Conservation (phyloP, 2,329 filamentous ascomycete genomes). For the Claviceps sorghi region DNA sequence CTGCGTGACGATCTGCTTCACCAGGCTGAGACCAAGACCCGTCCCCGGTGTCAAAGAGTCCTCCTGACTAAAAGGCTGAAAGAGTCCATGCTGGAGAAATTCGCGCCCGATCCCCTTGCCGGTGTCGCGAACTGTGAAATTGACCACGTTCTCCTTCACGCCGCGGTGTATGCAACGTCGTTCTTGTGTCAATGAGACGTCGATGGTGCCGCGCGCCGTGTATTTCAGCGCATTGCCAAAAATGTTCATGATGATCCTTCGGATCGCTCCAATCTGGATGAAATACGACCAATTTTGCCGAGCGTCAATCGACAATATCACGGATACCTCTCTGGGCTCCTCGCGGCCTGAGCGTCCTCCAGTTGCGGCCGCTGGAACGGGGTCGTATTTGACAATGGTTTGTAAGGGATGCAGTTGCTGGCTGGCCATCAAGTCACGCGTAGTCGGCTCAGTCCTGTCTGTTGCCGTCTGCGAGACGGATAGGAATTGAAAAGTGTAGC, state of each 20-base stretch:
- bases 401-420: slow-evolving; percentile 24
- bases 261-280: slow-evolving; percentile 35
- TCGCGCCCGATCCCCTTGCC: slow-evolving; percentile 51
- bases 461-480: slow-evolving; percentile 10
- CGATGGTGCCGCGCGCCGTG: slow-evolving; percentile 24
- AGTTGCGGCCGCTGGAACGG: not conserved
- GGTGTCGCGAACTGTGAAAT: slow-evolving; percentile 43
- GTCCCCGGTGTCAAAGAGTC: slow-evolving; percentile 43
- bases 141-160: slow-evolving; percentile 10
- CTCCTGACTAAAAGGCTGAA: slow-evolving; percentile 49
- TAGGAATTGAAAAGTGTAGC: slow-evolving; percentile 24
- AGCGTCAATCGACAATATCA: slow-evolving; percentile 24
- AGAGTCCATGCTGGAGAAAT: slow-evolving; percentile 44
- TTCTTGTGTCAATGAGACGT: slow-evolving; percentile 14
- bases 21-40: slow-evolving; percentile 51
- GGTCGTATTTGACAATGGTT: slow-evolving; percentile 18
- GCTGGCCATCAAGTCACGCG: slow-evolving; percentile 8
- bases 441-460: slow-evolving; percentile 2
- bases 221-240: slow-evolving; percentile 51
- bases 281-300: slow-evolving; percentile 35
- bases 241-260: slow-evolving; percentile 46
- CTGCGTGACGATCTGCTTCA: slow-evolving; percentile 42
- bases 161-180: not conserved
- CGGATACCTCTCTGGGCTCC: slow-evolving; percentile 12
- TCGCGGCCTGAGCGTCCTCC: not conserved